phyloP scores from a whole-genome alignment of 495 filamentous ascomycete genomes.

The Geoglossum glabrum region DNA sequence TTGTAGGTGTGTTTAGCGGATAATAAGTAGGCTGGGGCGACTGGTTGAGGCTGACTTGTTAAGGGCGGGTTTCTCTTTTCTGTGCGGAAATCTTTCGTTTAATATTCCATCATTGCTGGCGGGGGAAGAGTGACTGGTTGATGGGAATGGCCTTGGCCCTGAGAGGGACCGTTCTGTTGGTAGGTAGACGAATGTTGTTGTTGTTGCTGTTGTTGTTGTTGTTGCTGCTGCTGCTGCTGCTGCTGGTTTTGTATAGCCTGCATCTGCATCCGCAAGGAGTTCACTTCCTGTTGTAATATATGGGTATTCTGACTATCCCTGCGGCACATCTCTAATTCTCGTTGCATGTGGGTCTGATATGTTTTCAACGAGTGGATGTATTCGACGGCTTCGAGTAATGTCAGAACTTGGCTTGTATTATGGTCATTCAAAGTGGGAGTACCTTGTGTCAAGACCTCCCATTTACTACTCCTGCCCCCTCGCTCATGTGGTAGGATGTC shows the following conservation, averaged over 20 bases:
- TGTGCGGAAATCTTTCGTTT: not conserved
- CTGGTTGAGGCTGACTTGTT: not conserved
- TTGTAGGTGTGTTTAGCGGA: not conserved
- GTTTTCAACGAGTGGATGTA: conserved; percentile 1
- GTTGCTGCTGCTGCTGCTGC: not conserved
- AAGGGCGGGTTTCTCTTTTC: not conserved
- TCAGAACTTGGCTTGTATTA: not conserved
- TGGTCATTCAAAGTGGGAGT: conserved; percentile 1
- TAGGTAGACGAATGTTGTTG: not conserved
- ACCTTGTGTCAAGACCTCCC: conserved; percentile 97
- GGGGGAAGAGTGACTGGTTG: not conserved
- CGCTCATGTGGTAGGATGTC: conserved; percentile 66
- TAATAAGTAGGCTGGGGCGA: not conserved
- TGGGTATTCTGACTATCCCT: not conserved
- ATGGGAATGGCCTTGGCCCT: not conserved
- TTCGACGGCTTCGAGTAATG: not conserved
- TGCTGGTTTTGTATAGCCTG: not conserved
- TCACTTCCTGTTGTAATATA: not conserved
- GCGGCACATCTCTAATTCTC: not conserved
- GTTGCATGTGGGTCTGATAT: not conserved
- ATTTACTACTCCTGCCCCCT: conserved; percentile 91
- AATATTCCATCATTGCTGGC: conserved; percentile 1
- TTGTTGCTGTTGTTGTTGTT: not conserved
- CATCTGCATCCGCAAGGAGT: not conserved
- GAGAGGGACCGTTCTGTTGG: not conserved